Base-by-base conservation (phyloP, 352 stramenopile genomes). In the Pythium folliculosum region DNA sequence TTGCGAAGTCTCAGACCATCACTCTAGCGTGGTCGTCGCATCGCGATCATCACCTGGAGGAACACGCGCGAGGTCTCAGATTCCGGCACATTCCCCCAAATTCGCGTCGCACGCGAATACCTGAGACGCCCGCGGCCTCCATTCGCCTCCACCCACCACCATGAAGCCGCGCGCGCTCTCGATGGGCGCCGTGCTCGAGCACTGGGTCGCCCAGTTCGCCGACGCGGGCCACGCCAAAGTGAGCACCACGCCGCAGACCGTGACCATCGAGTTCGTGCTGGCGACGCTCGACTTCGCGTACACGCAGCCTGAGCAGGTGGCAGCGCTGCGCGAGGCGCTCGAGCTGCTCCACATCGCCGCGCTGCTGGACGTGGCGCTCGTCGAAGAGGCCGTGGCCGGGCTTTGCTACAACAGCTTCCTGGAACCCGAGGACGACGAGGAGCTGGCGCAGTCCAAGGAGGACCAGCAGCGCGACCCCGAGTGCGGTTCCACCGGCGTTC, bases 91-190 rank as follows among this genome's bases (percentile, higher is more conserved):
- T 19, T 27, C 14, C 48, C 21, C 19, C 48, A 16, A n/a, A 56
- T 56, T 56, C 50, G 50, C 50, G 10, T 25, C 44, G 8, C 44
- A 23, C 10, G 23, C 22, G 50, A 56, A 56, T 56, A 56, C 37
- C 37, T 17, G 10, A 43, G 10, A 17, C 37, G 37, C 14, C 37
- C 48, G 16, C 48, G 16, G 9, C 35, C 38, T 38, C 35, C n/a
- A n/a, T 59, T 17, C 35, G 2, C 27, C 10, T 60, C 19, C 35
- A 8, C 21, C 25, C 45, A 2, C 5, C 45, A 5, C 4, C 57
- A 64, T 64, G 57, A 69, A 69, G 54, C 44, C 50, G 32, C 63
- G 63, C 14, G n/a, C 63, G 47, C 55, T 53, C 19, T 69, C 63
- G 1, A 37, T 69, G 47, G 53, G 63, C 55, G 55, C 47, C 5